phyloP scores from a whole-genome alignment of 2,329 filamentous ascomycete species.

The Talaromyces sp. region DNA sequence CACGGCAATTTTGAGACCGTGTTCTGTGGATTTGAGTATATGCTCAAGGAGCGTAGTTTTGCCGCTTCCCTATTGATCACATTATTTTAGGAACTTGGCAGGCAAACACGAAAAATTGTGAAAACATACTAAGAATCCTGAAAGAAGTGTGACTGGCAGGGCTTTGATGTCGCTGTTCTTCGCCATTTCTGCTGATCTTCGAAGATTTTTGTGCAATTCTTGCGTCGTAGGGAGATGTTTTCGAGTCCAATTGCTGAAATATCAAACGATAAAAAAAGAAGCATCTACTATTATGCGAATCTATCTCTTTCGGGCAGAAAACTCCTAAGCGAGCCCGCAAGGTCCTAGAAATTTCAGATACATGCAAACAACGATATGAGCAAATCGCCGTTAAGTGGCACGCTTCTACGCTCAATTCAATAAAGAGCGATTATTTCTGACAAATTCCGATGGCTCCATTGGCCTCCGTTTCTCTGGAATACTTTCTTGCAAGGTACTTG shows the following conservation, averaged over 20 bases:
- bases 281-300: neutral
- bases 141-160: constrained; percentile 57
- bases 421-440: neutral
- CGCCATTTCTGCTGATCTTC: neutral
- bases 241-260: neutral
- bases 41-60: constrained; percentile 68
- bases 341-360: constrained; percentile 1
- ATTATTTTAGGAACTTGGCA: neutral
- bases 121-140: constrained; percentile 51
- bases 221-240: neutral
- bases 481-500: constrained; percentile 1
- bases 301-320: neutral
- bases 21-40: constrained; percentile 58
- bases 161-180: constrained; percentile 1
- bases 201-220: neutral
- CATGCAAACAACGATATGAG: neutral
- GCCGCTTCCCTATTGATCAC: constrained; percentile 54
- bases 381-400: neutral
- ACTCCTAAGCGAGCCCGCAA: constrained; percentile 12
- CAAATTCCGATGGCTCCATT: neutral
- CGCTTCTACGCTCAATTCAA: neutral
- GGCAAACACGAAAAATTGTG: neutral
- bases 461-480: neutral
- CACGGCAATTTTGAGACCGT: constrained; percentile 64
- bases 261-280: neutral